Conservation (phyloP, 495 filamentous ascomycete genomes). For the Amorphotheca resinae region DNA sequence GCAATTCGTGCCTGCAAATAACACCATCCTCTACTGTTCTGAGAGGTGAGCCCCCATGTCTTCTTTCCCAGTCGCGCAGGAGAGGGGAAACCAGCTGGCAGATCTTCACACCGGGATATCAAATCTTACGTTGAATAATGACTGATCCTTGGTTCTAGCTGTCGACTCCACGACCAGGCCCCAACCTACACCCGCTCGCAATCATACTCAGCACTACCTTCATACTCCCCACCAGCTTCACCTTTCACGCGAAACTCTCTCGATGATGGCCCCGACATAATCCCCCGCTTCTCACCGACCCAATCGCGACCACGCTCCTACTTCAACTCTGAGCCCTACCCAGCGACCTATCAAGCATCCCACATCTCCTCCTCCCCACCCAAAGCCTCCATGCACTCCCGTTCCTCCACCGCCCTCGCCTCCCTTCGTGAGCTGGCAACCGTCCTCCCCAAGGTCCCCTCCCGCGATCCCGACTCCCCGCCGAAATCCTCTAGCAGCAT, state of each 20-base stretch:
- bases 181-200: slow-evolving; percentile 7
- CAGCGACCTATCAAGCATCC: slow-evolving; percentile 9
- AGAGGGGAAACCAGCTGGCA: background rate
- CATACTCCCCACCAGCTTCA: slow-evolving; percentile 14
- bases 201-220: slow-evolving; percentile 5
- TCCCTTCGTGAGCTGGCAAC: slow-evolving; percentile 14
- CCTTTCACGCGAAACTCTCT: slow-evolving; percentile 11
- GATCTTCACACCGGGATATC: too few species aligned
- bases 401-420: slow-evolving; percentile 13
- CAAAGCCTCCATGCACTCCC: background rate
- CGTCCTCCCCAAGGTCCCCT: slow-evolving; percentile 9
- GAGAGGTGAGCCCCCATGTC: slow-evolving; percentile 14
- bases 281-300: slow-evolving; percentile 20
- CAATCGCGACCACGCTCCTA: slow-evolving; percentile 20
- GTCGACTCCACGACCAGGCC: slow-evolving; percentile 19
- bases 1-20: slow-evolving; percentile 17
- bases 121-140: too few species aligned
- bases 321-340: slow-evolving; percentile 17
- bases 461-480: slow-evolving; percentile 5
- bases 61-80: background rate
- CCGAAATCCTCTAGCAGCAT: slow-evolving; percentile 8
- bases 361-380: background rate
- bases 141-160: slow-evolving; percentile 12
- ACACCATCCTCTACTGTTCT: slow-evolving; percentile 18
- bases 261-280: slow-evolving; percentile 20